Percentiles rank a stretch among this genome's conserved stretches.
Conservation (phyloP, 2,329 filamentous ascomycete species). For the Eutypa lata region DNA sequence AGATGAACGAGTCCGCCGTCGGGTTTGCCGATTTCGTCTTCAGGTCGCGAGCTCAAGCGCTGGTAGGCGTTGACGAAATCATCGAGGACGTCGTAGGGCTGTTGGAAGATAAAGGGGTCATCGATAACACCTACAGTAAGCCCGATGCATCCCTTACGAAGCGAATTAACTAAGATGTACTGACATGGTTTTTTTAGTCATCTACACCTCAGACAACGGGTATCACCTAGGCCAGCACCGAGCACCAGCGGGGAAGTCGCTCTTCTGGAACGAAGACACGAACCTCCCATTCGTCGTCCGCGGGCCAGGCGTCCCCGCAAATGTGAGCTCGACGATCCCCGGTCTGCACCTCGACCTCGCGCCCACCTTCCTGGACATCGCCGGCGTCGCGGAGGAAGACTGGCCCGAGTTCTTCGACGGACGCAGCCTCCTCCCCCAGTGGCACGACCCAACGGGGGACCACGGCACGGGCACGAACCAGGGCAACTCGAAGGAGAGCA, state of each 20-base stretch:
- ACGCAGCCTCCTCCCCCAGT: constrained; percentile 28
- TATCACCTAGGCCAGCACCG: constrained; percentile 47
- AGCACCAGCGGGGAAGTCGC: constrained; percentile 42
- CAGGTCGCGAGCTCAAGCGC: constrained; percentile 16
- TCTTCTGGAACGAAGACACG: constrained; percentile 45
- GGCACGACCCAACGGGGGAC: constrained; percentile 33
- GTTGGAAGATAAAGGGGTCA: constrained; percentile 20
- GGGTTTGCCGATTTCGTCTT: constrained; percentile 16
- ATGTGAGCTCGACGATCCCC: constrained; percentile 29
- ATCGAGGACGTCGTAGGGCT: constrained; percentile 26
- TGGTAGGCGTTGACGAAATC: constrained; percentile 31
- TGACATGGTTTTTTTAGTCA: constrained; percentile 17
- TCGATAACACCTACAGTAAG: constrained; percentile 24
- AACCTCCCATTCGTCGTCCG: constrained; percentile 43
- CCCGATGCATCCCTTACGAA: neutral
- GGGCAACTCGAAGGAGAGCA: constrained; percentile 33
- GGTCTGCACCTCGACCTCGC: constrained; percentile 45
- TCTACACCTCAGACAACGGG: constrained; percentile 46
- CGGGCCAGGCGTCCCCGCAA: constrained; percentile 38
- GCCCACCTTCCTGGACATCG: constrained; percentile 38
- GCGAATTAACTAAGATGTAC: neutral
- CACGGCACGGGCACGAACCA: constrained; percentile 6
- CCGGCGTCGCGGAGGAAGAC: constrained; percentile 7
- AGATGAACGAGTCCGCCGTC: constrained; percentile 14
- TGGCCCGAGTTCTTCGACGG: constrained; percentile 13